Evolutionary conservation across 140 eudicot species (phyloP).

Genomic region (Bidens hawaiensis): DNA sequence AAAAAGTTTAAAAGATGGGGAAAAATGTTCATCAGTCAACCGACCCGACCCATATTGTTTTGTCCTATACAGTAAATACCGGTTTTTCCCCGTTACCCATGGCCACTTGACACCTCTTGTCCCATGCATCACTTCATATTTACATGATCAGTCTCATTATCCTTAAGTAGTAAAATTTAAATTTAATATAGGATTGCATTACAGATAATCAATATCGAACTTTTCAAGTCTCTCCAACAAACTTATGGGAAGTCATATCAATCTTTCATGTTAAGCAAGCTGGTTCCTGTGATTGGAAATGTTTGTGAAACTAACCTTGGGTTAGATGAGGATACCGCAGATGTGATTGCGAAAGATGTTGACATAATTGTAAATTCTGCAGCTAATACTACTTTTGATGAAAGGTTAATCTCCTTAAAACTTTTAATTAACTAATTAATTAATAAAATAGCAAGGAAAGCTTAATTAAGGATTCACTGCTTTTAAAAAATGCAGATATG

Average conservation of each 20-base stretch:
- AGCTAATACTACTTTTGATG: no score
- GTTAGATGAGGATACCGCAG: conserved; percentile 48
- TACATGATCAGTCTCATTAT: background rate
- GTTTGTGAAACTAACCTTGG: conserved; percentile 84
- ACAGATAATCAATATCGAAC: conserved; percentile 71
- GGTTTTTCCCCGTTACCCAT: no score
- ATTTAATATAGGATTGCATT: conserved; percentile 25
- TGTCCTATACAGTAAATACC: no score
- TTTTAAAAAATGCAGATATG: conserved; percentile 51
- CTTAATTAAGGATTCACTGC: background rate
- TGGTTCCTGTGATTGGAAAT: conserved; percentile 83
- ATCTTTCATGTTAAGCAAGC: conserved; percentile 82
- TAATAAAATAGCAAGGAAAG: background rate
- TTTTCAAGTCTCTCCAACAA: no score
- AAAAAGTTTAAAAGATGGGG: background rate
- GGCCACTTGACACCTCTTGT: background rate
- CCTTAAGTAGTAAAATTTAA: conserved; percentile 14
- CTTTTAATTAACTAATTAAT: background rate
- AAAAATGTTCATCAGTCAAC: background rate
- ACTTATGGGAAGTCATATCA: no score
- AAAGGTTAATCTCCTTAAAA: conserved; percentile 16
- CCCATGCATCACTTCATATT: background rate
- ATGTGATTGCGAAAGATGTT: conserved; percentile 51
- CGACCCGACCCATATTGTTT: background rate
- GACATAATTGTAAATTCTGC: no score